Evolutionary conservation across 352 stramenopile species (phyloP).

Genomic region (Phytophthora fragariaefolia): DNA sequence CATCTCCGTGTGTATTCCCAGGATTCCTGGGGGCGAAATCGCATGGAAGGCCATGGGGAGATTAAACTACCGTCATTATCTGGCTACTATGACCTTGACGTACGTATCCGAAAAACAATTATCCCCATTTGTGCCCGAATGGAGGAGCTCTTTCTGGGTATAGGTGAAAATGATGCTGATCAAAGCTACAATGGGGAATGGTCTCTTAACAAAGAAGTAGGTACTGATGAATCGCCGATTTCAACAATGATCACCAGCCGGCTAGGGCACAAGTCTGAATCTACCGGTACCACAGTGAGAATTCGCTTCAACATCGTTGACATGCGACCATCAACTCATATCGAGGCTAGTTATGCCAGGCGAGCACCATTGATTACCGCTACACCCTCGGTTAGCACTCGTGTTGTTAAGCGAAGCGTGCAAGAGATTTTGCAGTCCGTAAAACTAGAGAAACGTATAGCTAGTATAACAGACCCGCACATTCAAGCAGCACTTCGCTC

Average conservation of each 20-base stretch:
- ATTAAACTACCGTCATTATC: slow-evolving; percentile 33
- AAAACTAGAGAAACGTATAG: slow-evolving; percentile 51
- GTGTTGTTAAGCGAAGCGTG: slow-evolving; percentile 72
- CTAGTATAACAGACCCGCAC: slow-evolving; percentile 26
- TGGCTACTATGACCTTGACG: slow-evolving; percentile 44
- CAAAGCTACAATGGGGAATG: not conserved
- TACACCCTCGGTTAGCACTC: slow-evolving; percentile 10
- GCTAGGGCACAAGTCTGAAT: slow-evolving; percentile 48
- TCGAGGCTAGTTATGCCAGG: not conserved
- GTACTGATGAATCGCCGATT: slow-evolving; percentile 18
- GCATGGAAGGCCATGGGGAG: slow-evolving; percentile 43
- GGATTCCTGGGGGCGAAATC: slow-evolving; percentile 59
- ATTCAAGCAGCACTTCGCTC: slow-evolving; percentile 20
- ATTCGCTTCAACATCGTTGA: slow-evolving; percentile 54
- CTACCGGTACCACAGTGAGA: slow-evolving; percentile 42
- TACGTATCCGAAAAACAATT: slow-evolving; percentile 49
- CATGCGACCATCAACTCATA: slow-evolving; percentile 10
- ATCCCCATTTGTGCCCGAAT: slow-evolving; percentile 47
- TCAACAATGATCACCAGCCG: slow-evolving; percentile 34
- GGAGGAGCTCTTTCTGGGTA: slow-evolving; percentile 71
- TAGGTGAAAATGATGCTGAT: slow-evolving; percentile 31
- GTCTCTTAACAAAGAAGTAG: slow-evolving; percentile 10
- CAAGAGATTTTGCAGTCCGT: slow-evolving; percentile 73
- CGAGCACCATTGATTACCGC: not conserved
- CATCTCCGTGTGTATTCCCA: slow-evolving; percentile 49